Percentiles rank a stretch among this genome's conserved stretches.
Conservation (phyloP, 306 rosid species). For the Cucurbita pepo region DNA sequence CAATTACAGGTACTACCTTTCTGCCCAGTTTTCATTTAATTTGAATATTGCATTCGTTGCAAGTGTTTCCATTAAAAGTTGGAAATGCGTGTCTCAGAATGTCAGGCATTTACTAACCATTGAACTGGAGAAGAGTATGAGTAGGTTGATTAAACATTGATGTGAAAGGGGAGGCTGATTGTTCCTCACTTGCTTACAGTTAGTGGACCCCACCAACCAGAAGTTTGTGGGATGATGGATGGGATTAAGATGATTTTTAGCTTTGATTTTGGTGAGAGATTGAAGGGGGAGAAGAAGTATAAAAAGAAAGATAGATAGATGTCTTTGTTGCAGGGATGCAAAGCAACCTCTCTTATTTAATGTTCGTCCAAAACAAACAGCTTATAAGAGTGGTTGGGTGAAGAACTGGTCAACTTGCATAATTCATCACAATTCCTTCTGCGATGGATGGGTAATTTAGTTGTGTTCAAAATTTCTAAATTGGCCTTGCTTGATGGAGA, state of each 20-base stretch:
- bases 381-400: conserved; percentile 28
- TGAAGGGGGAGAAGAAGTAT: background rate
- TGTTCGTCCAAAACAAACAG: conserved; percentile 14
- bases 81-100: background rate
- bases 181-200: background rate
- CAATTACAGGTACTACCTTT: background rate
- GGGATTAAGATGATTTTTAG: background rate
- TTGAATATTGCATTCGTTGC: background rate
- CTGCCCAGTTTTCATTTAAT: background rate
- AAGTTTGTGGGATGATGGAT: background rate
- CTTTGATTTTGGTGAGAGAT: background rate
- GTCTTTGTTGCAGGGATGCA: conserved; percentile 37
- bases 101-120: background rate
- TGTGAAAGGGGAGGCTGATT: background rate
- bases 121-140: background rate
- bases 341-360: conserved; percentile 31
- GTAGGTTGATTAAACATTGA: background rate
- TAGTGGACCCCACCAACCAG: background rate
- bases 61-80: background rate
- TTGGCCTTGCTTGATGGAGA: conserved; percentile 11
- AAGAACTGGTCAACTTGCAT: conserved; percentile 46
- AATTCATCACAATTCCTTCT: conserved; percentile 24
- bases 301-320: background rate
- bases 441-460: conserved; percentile 20
- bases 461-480: background rate